phyloP scores from a whole-genome alignment of 148 eudicot species.

The Amaranthus cruentus region DNA sequence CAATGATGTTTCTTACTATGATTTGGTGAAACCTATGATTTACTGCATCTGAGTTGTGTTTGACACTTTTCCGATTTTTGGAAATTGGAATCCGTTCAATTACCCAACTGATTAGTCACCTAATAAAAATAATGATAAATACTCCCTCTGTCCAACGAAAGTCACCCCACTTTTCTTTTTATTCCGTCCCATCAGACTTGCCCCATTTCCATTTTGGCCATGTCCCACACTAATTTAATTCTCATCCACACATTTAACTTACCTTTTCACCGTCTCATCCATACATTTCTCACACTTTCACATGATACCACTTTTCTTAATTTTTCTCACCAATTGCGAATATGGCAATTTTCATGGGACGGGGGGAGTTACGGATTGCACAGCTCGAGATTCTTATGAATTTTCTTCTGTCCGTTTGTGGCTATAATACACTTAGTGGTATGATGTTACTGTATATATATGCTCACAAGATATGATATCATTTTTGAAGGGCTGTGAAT shows the following conservation, averaged over 20 bases:
- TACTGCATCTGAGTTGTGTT: neutral
- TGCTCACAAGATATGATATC: slow-evolving; percentile 12
- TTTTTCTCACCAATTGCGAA: neutral
- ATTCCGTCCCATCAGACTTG: too few relatives aligned
- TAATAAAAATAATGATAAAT: too few relatives aligned
- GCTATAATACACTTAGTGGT: neutral
- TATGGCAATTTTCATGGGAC: neutral
- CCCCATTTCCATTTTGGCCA: too few relatives aligned
- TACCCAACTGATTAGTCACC: neutral
- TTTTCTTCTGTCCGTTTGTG: neutral
- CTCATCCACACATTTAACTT: too few relatives aligned
- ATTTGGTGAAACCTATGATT: slow-evolving; percentile 1
- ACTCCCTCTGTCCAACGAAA: too few relatives aligned
- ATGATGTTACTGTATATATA: neutral
- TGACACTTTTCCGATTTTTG: neutral
- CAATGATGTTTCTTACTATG: neutral
- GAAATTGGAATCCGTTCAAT: slow-evolving; percentile 1
- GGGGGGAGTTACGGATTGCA: neutral
- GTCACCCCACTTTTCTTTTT: too few relatives aligned
- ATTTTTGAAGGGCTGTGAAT: slow-evolving; percentile 75
- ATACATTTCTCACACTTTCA: too few relatives aligned
- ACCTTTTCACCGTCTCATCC: too few relatives aligned
- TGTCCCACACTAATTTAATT: too few relatives aligned
- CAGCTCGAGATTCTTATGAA: neutral
- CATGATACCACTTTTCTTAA: too few relatives aligned